A percentile compares a stretch with the other conserved stretches of the same genome.
Evolutionary conservation across 768 basidiomycete genomes (phyloP).

Genomic region (Leccinum aurantiacum): DNA sequence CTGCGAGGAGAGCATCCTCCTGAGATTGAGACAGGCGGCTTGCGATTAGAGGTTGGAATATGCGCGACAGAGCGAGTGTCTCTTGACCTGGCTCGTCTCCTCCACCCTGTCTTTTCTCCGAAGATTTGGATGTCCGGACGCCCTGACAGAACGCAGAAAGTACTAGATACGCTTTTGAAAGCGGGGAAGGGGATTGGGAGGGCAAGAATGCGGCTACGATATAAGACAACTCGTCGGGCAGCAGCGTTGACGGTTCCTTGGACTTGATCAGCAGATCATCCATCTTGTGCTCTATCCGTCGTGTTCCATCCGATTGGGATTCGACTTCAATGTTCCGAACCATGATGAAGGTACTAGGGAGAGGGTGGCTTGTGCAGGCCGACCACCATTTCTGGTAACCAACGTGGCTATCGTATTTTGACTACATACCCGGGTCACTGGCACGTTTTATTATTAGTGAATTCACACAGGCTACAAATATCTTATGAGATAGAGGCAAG

Average conservation of each 20-base stretch:
- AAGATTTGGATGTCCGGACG: slow-evolving; percentile 40
- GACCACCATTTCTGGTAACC: not conserved
- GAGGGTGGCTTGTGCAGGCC: not conserved
- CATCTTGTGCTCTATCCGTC: slow-evolving; percentile 15
- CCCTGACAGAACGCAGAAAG: slow-evolving; percentile 70
- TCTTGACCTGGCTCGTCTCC: slow-evolving; percentile 43
- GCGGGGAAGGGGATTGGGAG: slow-evolving; percentile 40
- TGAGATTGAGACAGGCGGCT: slow-evolving; percentile 54
- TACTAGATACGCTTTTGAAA: slow-evolving; percentile 69
- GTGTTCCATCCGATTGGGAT: not conserved
- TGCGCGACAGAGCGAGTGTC: slow-evolving; percentile 48
- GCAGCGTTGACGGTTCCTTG: slow-evolving; percentile 36
- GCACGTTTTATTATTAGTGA: too few relatives aligned
- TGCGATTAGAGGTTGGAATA: slow-evolving; percentile 52
- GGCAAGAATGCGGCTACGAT: slow-evolving; percentile 55
- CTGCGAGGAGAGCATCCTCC: slow-evolving; percentile 48
- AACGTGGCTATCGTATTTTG: not conserved
- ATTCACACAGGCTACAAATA: too few relatives aligned
- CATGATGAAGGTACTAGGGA: slow-evolving; percentile 9
- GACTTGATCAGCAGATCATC: slow-evolving; percentile 35
- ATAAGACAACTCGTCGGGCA: slow-evolving; percentile 56
- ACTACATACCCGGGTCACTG: not conserved
- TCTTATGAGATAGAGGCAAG: too few relatives aligned
- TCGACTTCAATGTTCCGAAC: slow-evolving; percentile 1
- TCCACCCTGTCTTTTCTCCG: slow-evolving; percentile 35